phyloP scores from a whole-genome alignment of 192 early-diverging fungal genomes.

The Funneliformis geosporum region DNA sequence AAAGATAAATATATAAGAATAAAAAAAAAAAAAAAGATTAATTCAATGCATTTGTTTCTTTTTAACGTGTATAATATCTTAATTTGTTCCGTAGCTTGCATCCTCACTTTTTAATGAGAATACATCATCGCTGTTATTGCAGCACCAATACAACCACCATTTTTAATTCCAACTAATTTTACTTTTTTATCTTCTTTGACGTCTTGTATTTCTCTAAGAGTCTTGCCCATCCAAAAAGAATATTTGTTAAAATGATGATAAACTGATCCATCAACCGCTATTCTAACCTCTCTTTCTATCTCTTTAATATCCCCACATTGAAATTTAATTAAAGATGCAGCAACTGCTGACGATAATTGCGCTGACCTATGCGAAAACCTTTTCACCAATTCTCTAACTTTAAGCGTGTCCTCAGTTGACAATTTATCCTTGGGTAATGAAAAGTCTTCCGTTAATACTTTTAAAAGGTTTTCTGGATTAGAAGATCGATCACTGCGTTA shows the following conservation, averaged over 20 bases:
- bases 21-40: no score
- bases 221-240: slow-evolving; percentile 72
- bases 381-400: slow-evolving; percentile 33
- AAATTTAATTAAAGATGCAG: slow-evolving; percentile 54
- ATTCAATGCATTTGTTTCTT: no score
- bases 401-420: neutral
- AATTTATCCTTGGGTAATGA: neutral
- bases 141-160: slow-evolving; percentile 78
- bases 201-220: slow-evolving; percentile 75
- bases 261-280: slow-evolving; percentile 90
- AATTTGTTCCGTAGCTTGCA: neutral
- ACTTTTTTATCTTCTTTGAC: slow-evolving; percentile 68
- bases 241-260: slow-evolving; percentile 91
- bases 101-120: neutral
- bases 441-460: neutral
- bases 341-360: slow-evolving; percentile 73
- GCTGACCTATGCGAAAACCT: slow-evolving; percentile 83
- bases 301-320: slow-evolving; percentile 12
- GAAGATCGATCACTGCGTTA: neutral
- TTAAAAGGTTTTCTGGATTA: neutral
- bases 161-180: slow-evolving; percentile 71
- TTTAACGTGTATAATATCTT: no score
- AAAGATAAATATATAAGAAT: no score
- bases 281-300: slow-evolving; percentile 56
- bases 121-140: slow-evolving; percentile 69